Conservation (phyloP, 1,139 yeast genomes). For the Candida glucosophila region DNA sequence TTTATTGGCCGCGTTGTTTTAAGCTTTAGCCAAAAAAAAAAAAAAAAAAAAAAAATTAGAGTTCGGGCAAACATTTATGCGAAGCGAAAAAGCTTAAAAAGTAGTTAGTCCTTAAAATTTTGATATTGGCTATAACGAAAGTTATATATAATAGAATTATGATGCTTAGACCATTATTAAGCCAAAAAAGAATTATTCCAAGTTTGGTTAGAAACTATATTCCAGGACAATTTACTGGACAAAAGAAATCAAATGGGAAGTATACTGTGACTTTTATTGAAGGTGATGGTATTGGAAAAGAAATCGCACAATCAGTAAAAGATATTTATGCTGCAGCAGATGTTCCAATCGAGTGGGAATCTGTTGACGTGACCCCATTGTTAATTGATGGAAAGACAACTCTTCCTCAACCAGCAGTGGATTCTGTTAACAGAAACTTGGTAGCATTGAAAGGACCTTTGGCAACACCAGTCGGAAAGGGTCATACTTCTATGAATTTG, state of each 20-base stretch:
- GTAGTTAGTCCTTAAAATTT: too few species aligned
- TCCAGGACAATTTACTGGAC: conserved; percentile 44
- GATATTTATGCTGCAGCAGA: conserved; percentile 86
- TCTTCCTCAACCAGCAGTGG: conserved; percentile 86
- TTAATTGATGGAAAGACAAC: conserved; percentile 91
- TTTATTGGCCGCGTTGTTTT: too few species aligned
- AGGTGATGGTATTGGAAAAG: conserved; percentile 98
- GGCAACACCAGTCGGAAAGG: conserved; percentile 98
- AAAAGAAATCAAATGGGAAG: conserved; percentile 49
- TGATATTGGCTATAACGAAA: conserved; percentile 1
- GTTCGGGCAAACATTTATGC: too few species aligned
- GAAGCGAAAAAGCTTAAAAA: too few species aligned
- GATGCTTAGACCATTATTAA: conserved; percentile 41
- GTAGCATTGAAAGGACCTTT: conserved; percentile 96
- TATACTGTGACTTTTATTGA: conserved; percentile 93
- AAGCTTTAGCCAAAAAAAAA: too few species aligned
- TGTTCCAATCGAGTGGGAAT: conserved; percentile 96
- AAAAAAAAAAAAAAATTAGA: too few species aligned
- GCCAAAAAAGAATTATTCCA: conserved; percentile 24
- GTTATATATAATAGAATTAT: conserved; percentile 4
- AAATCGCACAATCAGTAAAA: conserved; percentile 89
- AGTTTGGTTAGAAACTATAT: conserved; percentile 38
- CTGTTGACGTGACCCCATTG: conserved; percentile 91
- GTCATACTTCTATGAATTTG: conserved; percentile 94
- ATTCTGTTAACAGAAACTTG: conserved; percentile 83